Evolutionary conservation across 495 filamentous ascomycete species (phyloP).

Genomic region (Neurospora cerealis): DNA sequence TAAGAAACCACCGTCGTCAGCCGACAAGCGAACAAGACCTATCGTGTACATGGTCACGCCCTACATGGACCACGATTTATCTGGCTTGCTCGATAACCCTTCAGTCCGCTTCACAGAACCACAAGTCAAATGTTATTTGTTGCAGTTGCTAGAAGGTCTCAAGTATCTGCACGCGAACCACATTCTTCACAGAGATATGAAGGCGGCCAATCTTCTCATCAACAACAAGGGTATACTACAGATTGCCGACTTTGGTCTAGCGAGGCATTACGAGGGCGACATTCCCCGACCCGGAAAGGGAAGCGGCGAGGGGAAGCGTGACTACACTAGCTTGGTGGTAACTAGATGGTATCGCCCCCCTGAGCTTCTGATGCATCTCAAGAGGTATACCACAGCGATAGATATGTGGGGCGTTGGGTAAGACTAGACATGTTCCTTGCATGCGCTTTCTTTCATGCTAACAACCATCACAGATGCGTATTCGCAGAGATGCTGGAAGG

Average conservation of each 20-base stretch:
- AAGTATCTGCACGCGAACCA: slow-evolving; percentile 81
- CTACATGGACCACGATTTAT: slow-evolving; percentile 98
- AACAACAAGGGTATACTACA: slow-evolving; percentile 89
- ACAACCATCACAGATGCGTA: slow-evolving; percentile 57
- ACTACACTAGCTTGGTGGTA: slow-evolving; percentile 92
- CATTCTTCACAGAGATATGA: slow-evolving; percentile 96
- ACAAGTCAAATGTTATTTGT: slow-evolving; percentile 96
- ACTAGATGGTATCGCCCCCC: slow-evolving; percentile 96
- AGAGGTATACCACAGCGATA: slow-evolving; percentile 87
- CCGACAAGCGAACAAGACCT: slow-evolving; percentile 69
- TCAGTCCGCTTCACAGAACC: slow-evolving; percentile 73
- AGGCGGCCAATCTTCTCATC: slow-evolving; percentile 95
- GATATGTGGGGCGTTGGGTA: slow-evolving; percentile 98
- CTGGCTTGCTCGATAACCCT: slow-evolving; percentile 91
- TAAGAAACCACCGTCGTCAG: slow-evolving; percentile 21
- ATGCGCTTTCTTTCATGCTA: slow-evolving; percentile 8
- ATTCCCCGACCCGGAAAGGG: slow-evolving; percentile 70
- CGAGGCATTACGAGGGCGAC: slow-evolving; percentile 83
- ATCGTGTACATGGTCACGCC: slow-evolving; percentile 98
- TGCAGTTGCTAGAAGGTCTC: slow-evolving; percentile 84
- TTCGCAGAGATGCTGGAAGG: slow-evolving; percentile 97
- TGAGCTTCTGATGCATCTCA: slow-evolving; percentile 79
- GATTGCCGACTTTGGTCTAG: slow-evolving; percentile 95
- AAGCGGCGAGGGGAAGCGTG: slow-evolving; percentile 73
- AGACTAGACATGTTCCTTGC: slow-evolving; percentile 11